Evolutionary conservation across 768 basidiomycete species (phyloP), one percentile per base, ranked within the genome.

Genomic region (Mycena vulgaris): DNA sequence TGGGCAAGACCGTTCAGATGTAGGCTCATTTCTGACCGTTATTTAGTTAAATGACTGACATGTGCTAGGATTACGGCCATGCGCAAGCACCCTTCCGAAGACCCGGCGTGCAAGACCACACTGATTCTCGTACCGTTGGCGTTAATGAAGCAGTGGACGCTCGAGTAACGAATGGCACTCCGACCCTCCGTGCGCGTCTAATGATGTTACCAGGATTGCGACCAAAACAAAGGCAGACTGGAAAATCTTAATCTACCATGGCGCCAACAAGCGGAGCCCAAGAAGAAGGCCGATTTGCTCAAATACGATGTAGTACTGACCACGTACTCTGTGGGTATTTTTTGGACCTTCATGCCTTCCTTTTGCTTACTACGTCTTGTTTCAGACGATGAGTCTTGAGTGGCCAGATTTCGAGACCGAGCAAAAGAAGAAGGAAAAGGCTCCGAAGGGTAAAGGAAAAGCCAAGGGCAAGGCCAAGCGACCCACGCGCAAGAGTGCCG

Each of bases 91-190:
- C 81, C 76, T 9, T 86, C 90, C 0, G 64, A 74, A 2, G 85
- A 92, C 69, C 84, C 84, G 0, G 77, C 76, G 25, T 83, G 86
- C 78, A 92, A 91, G 78, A 88, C 89, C 0, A 94, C 88, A 27
- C 83, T 95, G 1, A 89, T 95, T 63, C n/a, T 94, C 28, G 90
- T 90, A 2, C 91, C 90, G 9, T 78, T 90, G 19, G 90, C 92
- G 1, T 90, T 91, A 16, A 76, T 90, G 19, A 89, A 89, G 0
- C 93, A 94, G 68, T 91, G 90, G 90, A 86, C 87, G 74, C 75
- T 82, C 31, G 90, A 91, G 78, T 68, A 17, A 28, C 68, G 23
- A 28, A 14, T 27, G 11, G 5, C 40, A 9, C 21, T 17, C 1
- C 10, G 0, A n/a, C n/a, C n/a, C n/a, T n/a, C n/a, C 30, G n/a